These are phyloP conservation scores for Ilex paraguariensis DNA, from an alignment of 305 asterid genomes.

Conservation along the genomic window DNA sequence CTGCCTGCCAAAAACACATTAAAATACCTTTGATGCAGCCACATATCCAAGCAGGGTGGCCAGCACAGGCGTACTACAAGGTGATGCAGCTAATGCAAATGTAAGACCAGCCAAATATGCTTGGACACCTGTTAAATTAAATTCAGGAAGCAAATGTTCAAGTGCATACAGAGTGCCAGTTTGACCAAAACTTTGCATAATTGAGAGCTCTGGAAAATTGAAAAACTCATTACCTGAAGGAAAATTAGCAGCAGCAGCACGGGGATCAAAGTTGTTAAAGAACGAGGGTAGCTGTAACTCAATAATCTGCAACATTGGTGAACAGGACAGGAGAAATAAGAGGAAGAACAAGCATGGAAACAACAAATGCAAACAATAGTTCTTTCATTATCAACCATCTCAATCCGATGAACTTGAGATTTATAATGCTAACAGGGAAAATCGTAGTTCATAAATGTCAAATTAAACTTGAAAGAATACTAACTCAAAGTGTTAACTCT, in stretches of 20 bases:
- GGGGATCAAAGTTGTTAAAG: conserved; percentile 88
- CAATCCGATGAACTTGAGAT: no score
- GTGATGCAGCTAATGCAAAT: conserved; percentile 98
- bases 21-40: conserved; percentile 78
- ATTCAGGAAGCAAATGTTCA: conserved; percentile 3
- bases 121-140: conserved; percentile 63
- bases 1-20: background rate
- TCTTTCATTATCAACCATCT: no score
- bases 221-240: conserved; percentile 64
- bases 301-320: conserved; percentile 49
- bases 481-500: background rate
- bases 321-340: background rate
- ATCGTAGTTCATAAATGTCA: no score
- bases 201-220: background rate
- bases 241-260: conserved; percentile 83
- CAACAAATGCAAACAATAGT: background rate
- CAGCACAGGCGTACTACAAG: conserved; percentile 95
- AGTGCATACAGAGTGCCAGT: background rate
- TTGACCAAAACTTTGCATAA: background rate
- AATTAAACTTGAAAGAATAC: background rate
- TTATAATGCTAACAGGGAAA: no score
- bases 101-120: conserved; percentile 97
- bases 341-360: background rate
- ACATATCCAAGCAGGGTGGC: conserved; percentile 93
- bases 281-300: conserved; percentile 94